Evolutionary conservation across 371 early-diverging fungal species (phyloP), one percentile per base, ranked within the genome.

Genomic region (Batrachochytrium dendrobatidis): DNA sequence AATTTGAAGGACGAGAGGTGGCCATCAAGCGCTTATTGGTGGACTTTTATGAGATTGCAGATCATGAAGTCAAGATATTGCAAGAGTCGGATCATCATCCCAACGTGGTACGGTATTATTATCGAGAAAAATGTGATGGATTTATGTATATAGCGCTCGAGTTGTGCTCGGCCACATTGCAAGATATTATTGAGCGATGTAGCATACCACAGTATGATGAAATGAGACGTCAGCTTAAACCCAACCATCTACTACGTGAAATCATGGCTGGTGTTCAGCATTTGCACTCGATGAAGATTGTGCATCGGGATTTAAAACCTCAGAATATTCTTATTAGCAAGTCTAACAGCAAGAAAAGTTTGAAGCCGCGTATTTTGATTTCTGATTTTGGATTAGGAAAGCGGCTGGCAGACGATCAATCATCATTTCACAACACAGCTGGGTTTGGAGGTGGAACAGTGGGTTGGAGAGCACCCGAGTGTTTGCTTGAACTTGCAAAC

Each of bases 321-420:
- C 88, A 92, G 63, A 94, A 94, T 61, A 94, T 96, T 48, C 72
- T 96, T 48, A 68, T 96, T 35, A 84, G 72, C 28, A 71, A 62
- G 43, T 60, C 55, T 24, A 72, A 53, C 46, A 67, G 30, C 34
- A 28, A 48, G 55, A 64, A 52, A 17, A 32, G 46, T 18, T 10
- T 49, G 12, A 68, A 67, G 35, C 73, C 88, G 55, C 83, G 95
- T 17, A 81, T 92, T 0, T 71, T 98, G 56, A 90, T 99, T 15
- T 92, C 94, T 34, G 99, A 99, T 71, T 96, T 99, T 80, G 99
- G 99, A 20, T 82, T 98, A 39, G 93, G 94, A 58, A 93, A 96
- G 64, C 88, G 90, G 53, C 77, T 99, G 20, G 91, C 90, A 53
- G 90, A 88, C 33, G 94, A 91, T 55, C 93, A 95, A 62, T 91